Evolutionary conservation across 176 grass and related monocot genomes (phyloP).

Genomic region (Cenchrus fungigraminus): DNA sequence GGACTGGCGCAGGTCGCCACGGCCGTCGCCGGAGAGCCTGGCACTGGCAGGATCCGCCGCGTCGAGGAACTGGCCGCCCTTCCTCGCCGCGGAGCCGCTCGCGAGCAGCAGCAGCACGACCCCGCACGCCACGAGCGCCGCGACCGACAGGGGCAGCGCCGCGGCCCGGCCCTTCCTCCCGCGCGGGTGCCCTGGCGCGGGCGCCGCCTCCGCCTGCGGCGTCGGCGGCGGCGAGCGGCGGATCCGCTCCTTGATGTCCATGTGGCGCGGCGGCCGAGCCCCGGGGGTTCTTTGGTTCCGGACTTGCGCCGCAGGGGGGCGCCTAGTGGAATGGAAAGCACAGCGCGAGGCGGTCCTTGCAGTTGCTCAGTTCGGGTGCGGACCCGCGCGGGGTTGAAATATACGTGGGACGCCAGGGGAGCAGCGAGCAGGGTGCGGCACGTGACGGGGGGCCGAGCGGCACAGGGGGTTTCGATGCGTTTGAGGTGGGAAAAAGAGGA

Average conservation of each 20-base stretch:
- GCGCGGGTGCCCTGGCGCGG: neutral
- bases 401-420: neutral
- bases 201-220: neutral
- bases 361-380: neutral
- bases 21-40: neutral
- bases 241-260: slow-evolving; percentile 71
- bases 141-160: slow-evolving; percentile 36
- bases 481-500: neutral
- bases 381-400: slow-evolving; percentile 17
- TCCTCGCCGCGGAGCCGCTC: slow-evolving; percentile 48
- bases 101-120: slow-evolving; percentile 42
- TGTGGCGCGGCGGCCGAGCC: slow-evolving; percentile 6
- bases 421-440: neutral
- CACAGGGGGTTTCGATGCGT: slow-evolving; percentile 30
- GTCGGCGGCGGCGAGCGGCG: slow-evolving; percentile 39
- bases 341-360: neutral
- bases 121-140: slow-evolving; percentile 33
- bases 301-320: neutral
- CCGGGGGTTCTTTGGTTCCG: neutral
- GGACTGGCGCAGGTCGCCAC: neutral
- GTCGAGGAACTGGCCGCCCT: slow-evolving; percentile 26
- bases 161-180: slow-evolving; percentile 36
- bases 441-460: neutral
- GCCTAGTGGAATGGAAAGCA: too few species aligned
- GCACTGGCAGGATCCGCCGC: neutral